Conservation (phyloP, 2,329 filamentous ascomycete genomes). For the Pyrenochaeta sp. region DNA sequence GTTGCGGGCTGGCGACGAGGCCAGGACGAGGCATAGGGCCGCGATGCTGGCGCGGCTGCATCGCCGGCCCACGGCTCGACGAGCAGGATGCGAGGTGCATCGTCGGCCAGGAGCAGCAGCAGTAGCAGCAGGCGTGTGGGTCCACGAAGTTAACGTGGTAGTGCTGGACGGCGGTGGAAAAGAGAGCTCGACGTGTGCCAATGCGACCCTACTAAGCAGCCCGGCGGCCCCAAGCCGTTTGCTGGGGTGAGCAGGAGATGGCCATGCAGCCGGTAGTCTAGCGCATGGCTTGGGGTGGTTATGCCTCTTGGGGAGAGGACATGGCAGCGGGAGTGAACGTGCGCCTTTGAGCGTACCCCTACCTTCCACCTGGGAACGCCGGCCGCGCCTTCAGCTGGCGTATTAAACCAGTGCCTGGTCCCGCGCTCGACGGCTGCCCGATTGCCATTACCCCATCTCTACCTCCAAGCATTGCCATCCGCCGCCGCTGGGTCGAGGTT, state of each 20-base stretch:
- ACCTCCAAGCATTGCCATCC: background rate
- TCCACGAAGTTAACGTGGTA: slow-evolving; percentile 1
- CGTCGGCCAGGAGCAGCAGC: too few species aligned
- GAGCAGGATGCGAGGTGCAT: background rate
- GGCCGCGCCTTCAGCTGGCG: slow-evolving; percentile 22
- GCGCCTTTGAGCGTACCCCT: slow-evolving; percentile 19
- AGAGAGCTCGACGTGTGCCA: slow-evolving; percentile 1
- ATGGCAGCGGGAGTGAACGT: slow-evolving; percentile 21
- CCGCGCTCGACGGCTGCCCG: background rate
- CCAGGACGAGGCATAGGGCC: background rate
- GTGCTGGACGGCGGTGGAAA: slow-evolving; percentile 2
- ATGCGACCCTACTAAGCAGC: slow-evolving; percentile 12
- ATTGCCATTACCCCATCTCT: slow-evolving; percentile 1
- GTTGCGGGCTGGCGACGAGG: background rate
- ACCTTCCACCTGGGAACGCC: slow-evolving; percentile 16
- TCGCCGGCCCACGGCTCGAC: background rate
- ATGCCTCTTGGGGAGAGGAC: slow-evolving; percentile 11
- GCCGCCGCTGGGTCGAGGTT: background rate
- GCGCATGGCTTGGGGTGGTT: slow-evolving; percentile 14
- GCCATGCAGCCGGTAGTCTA: slow-evolving; percentile 16
- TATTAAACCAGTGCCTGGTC: slow-evolving; percentile 2
- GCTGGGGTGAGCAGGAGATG: slow-evolving; percentile 17
- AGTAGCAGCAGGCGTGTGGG: slow-evolving; percentile 11
- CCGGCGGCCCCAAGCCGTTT: slow-evolving; percentile 10
- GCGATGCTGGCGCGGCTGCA: too few species aligned